phyloP scores from a whole-genome alignment of 257 asterid species.

The Solanum rostratum region DNA sequence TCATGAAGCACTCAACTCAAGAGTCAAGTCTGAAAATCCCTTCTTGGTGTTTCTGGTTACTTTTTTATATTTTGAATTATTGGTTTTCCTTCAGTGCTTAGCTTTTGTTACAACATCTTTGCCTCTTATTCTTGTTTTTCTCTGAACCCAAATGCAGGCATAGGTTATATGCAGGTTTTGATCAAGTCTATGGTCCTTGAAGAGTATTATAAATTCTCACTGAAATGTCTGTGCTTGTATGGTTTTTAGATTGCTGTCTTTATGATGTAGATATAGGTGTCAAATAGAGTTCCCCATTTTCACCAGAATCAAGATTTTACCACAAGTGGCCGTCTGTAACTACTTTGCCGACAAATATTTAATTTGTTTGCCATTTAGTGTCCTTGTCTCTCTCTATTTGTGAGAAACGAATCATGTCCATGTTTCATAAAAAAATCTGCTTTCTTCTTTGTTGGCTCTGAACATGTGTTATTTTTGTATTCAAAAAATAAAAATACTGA shows the following conservation, averaged over 20 bases:
- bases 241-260: neutral
- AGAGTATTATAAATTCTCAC: neutral
- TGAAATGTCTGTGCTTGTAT: neutral
- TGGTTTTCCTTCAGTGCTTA: neutral
- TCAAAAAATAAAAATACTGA: too few relatives aligned
- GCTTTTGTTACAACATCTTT: neutral
- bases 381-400: neutral
- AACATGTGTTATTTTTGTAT: too few relatives aligned
- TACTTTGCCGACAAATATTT: neutral
- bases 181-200: neutral
- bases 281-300: neutral
- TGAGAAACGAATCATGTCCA: neutral
- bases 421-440: neutral
- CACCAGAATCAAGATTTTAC: neutral
- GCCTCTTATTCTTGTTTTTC: neutral
- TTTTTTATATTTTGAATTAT: neutral
- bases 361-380: neutral
- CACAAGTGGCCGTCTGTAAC: neutral
- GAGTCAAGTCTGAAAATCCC: neutral
- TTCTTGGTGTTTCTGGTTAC: neutral
- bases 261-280: neutral
- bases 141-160: slow-evolving; percentile 1
- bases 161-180: neutral
- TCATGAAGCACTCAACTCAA: neutral
- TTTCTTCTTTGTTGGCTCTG: neutral